Conservation (phyloP, 108 stramenopile species). For the Nitzschia sp. region DNA sequence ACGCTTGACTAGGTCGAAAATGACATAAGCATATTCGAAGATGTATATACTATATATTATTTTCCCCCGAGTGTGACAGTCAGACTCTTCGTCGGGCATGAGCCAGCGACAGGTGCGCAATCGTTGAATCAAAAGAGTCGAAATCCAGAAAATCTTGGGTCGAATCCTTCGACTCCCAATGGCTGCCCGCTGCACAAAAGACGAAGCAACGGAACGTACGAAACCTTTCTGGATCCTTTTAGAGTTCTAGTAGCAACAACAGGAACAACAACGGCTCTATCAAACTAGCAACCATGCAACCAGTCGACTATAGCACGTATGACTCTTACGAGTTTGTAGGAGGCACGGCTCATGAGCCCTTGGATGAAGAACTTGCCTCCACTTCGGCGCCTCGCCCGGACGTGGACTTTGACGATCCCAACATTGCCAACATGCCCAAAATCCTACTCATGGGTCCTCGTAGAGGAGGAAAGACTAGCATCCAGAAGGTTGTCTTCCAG, state of each 20-base stretch:
- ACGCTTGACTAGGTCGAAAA: neutral
- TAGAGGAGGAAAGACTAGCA: constrained; percentile 88
- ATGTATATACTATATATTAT: no score
- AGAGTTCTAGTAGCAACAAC: no score
- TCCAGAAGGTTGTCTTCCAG: constrained; percentile 95
- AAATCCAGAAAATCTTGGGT: no score
- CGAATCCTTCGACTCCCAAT: no score
- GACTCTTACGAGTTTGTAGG: constrained; percentile 35
- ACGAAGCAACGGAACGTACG: no score
- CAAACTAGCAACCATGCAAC: constrained; percentile 28
- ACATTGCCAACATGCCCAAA: constrained; percentile 78
- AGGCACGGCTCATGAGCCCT: constrained; percentile 9
- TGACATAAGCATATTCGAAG: neutral
- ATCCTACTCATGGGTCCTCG: constrained; percentile 96
- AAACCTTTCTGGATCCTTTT: no score
- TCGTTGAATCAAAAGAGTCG: neutral
- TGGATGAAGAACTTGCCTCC: constrained; percentile 7
- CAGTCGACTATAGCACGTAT: constrained; percentile 31
- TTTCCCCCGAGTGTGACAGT: no score
- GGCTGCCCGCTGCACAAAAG: no score
- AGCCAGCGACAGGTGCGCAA: neutral
- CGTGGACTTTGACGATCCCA: constrained; percentile 78
- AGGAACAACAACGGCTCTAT: no score
- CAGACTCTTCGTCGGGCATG: neutral
- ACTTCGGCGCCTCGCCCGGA: constrained; percentile 16